Evolutionary conservation across 768 basidiomycete genomes (phyloP).

Genomic region (Fomitopsis pulvina): DNA sequence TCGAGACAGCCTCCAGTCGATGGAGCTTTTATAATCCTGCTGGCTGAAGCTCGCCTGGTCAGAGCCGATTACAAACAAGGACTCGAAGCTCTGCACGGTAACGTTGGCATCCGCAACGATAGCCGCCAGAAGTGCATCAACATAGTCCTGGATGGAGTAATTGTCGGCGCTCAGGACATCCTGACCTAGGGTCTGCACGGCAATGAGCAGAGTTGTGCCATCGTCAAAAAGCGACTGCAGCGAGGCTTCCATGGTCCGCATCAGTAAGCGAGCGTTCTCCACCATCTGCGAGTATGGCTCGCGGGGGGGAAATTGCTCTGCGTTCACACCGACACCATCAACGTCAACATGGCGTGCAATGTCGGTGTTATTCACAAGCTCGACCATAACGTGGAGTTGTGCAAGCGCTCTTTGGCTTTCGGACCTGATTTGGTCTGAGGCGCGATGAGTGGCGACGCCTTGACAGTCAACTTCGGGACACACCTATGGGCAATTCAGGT

Average conservation of each 20-base stretch:
- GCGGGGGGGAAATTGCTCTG: conserved; percentile 34
- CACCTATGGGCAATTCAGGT: conserved; percentile 11
- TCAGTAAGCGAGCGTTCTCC: conserved; percentile 57
- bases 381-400: conserved; percentile 51
- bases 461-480: background rate
- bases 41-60: conserved; percentile 66
- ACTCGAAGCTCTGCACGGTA: conserved; percentile 55
- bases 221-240: conserved; percentile 76
- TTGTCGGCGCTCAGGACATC: conserved; percentile 5
- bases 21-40: conserved; percentile 67
- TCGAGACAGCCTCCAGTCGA: conserved; percentile 67
- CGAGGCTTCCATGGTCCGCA: conserved; percentile 63
- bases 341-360: conserved; percentile 80
- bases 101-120: conserved; percentile 51
- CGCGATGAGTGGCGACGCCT: background rate
- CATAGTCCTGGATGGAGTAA: conserved; percentile 25
- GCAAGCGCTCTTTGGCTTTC: conserved; percentile 47
- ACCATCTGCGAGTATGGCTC: conserved; percentile 58
- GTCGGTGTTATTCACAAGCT: conserved; percentile 62
- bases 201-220: conserved; percentile 50
- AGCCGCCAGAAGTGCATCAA: conserved; percentile 44
- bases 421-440: conserved; percentile 21
- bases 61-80: conserved; percentile 54
- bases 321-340: conserved; percentile 57
- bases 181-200: conserved; percentile 37